Conservation (phyloP, 345 rosid species). For the Iberis pinnata region DNA sequence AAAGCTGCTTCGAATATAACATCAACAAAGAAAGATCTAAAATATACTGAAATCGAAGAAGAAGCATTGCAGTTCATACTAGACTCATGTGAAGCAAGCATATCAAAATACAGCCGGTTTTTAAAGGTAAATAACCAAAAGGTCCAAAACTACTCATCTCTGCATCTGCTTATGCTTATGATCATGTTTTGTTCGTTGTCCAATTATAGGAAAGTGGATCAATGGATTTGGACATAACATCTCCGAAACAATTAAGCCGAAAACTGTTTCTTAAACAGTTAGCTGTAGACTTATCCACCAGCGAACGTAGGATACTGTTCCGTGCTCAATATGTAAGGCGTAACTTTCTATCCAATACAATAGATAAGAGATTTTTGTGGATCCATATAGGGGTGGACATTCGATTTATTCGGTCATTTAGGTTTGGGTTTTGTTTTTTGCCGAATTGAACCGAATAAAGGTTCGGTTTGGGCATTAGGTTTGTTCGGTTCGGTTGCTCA, state of each 20-base stretch:
- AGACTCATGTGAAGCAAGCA: constrained; percentile 76
- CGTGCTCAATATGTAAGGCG: constrained; percentile 82
- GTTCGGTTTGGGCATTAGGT: too few relatives aligned
- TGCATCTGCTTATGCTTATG: constrained; percentile 54
- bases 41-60: constrained; percentile 72
- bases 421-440: too few relatives aligned
- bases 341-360: not conserved
- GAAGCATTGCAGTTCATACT: constrained; percentile 63
- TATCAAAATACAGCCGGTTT: constrained; percentile 75
- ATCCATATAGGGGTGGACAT: too few relatives aligned
- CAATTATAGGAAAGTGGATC: constrained; percentile 69
- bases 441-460: too few relatives aligned
- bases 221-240: constrained; percentile 91
- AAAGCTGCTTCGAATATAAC: constrained; percentile 76
- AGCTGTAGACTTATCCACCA: constrained; percentile 83
- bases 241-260: constrained; percentile 84
- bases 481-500: too few relatives aligned
- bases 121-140: constrained; percentile 84
- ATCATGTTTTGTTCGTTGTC: constrained; percentile 7
- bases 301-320: constrained; percentile 78
- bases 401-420: too few relatives aligned
- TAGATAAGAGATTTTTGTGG: not conserved
- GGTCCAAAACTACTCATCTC: too few relatives aligned
- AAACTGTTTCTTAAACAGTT: constrained; percentile 83
- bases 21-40: constrained; percentile 45